These are phyloP conservation scores for Cardiospermum halicacabum DNA, from an alignment of 345 rosid genomes.

Conservation along the genomic window DNA sequence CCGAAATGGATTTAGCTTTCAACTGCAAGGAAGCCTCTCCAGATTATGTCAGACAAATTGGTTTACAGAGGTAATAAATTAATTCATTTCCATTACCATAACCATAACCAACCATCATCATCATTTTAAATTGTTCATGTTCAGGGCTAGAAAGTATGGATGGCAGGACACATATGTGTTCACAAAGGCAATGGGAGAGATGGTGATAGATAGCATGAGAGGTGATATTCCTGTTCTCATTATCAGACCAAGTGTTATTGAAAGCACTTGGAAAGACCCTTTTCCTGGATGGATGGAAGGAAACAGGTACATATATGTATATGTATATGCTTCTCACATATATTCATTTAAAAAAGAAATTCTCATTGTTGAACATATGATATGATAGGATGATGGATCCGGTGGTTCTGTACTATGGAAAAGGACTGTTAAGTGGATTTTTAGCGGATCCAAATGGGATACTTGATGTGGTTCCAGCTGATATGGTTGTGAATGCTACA, in stretches of 20 bases:
- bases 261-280: slow-evolving; percentile 87
- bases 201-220: slow-evolving; percentile 70
- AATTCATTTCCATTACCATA: neutral
- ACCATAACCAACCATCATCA: too few species aligned
- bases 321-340: too few species aligned
- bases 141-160: slow-evolving; percentile 78
- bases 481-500: slow-evolving; percentile 83
- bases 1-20: slow-evolving; percentile 55
- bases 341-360: too few species aligned
- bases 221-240: slow-evolving; percentile 80
- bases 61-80: slow-evolving; percentile 58
- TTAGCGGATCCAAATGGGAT: slow-evolving; percentile 81
- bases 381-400: slow-evolving; percentile 99
- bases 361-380: too few species aligned
- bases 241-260: slow-evolving; percentile 81
- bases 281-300: slow-evolving; percentile 99
- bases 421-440: slow-evolving; percentile 89
- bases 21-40: slow-evolving; percentile 30
- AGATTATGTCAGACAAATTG: slow-evolving; percentile 64
- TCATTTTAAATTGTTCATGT: too few species aligned
- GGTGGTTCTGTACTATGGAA: slow-evolving; percentile 78
- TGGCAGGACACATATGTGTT: slow-evolving; percentile 96
- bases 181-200: slow-evolving; percentile 99
- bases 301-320: slow-evolving; percentile 62
- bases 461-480: slow-evolving; percentile 88